A percentile compares a stretch with the other conserved stretches of the same genome.
Conservation (phyloP, 345 rosid species). For the Ceriops decandra region DNA sequence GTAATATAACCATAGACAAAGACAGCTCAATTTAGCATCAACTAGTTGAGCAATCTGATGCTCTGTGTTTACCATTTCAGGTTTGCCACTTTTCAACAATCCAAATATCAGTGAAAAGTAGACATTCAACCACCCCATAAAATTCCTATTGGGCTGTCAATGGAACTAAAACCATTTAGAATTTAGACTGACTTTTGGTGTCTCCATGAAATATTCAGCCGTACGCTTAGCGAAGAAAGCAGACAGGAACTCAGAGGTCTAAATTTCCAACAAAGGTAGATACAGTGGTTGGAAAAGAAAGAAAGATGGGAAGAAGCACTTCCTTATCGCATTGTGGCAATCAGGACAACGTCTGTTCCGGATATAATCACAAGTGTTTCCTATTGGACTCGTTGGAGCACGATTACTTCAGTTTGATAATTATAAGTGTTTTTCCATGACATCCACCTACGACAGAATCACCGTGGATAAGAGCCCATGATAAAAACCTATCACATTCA, state of each 20-base stretch:
- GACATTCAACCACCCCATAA: background rate
- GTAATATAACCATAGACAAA: background rate
- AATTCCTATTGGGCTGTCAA: background rate
- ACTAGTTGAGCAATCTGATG: background rate
- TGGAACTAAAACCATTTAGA: conserved; percentile 9
- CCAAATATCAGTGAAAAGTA: background rate
- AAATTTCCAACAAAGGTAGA: background rate
- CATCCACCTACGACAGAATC: background rate
- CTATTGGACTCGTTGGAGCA: background rate
- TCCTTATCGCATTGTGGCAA: too few species aligned
- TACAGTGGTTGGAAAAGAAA: too few species aligned
- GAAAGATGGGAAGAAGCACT: too few species aligned
- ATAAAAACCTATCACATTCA: too few species aligned
- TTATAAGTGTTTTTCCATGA: background rate
- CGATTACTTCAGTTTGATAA: background rate
- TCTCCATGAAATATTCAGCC: background rate
- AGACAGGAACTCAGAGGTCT: background rate
- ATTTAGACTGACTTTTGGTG: background rate
- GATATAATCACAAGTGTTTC: conserved; percentile 1
- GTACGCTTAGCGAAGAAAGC: background rate
- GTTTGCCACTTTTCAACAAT: background rate
- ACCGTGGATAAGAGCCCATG: background rate
- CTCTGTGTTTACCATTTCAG: background rate
- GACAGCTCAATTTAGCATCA: background rate
- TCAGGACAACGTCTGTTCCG: background rate